Evolutionary conservation across 768 basidiomycete species (phyloP).

Genomic region (Collybia nuda): DNA sequence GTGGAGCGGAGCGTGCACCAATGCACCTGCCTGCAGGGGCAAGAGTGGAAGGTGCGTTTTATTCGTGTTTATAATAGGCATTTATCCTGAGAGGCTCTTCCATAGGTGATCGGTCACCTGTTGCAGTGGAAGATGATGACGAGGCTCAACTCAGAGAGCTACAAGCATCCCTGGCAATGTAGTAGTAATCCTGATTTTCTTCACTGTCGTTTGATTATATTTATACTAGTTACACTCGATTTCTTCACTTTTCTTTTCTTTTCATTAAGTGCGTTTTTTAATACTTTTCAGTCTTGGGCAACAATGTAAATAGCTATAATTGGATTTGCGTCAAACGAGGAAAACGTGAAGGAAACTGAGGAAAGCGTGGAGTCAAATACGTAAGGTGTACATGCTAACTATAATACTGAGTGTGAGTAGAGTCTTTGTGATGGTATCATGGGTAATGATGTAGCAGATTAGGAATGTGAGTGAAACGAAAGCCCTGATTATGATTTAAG

Average conservation of each 20-base stretch:
- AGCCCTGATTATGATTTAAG: conserved; percentile 23
- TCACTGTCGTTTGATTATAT: conserved; percentile 16
- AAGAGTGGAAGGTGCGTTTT: conserved; percentile 49
- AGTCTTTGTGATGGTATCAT: conserved; percentile 32
- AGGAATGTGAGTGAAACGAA: conserved; percentile 18
- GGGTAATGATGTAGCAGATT: conserved; percentile 21
- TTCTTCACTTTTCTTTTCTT: conserved; percentile 17
- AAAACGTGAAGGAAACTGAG: background rate
- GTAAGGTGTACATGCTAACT: conserved; percentile 25
- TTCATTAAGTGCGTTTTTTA: conserved; percentile 15
- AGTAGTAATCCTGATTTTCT: conserved; percentile 18
- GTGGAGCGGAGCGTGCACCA: conserved; percentile 87
- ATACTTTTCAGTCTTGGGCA: conserved; percentile 13
- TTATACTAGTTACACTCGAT: background rate
- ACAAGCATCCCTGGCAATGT: conserved; percentile 88
- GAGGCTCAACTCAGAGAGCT: conserved; percentile 85
- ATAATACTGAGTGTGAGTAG: conserved; percentile 18
- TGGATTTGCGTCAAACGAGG: background rate
- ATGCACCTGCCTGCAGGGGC: conserved; percentile 74
- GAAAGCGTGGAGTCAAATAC: background rate
- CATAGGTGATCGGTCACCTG: conserved; percentile 31
- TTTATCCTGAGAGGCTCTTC: conserved; percentile 3
- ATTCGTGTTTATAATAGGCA: background rate
- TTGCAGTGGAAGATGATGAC: conserved; percentile 83
- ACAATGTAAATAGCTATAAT: conserved; percentile 10